Base-by-base conservation (phyloP, 257 asterid genomes). In the Forsythia suspensa region DNA sequence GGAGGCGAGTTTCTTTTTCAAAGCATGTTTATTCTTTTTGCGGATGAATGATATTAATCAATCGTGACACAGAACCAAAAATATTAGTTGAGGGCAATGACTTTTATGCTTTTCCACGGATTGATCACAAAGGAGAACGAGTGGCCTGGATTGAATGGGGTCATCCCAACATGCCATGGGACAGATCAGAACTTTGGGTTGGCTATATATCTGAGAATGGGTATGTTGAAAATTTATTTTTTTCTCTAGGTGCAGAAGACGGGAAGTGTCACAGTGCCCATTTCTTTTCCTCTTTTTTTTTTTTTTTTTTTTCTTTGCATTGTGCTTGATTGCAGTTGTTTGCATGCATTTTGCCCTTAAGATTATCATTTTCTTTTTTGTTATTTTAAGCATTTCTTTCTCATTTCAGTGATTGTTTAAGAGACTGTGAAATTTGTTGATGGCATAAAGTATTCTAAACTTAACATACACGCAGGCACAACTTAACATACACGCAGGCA, bases 131-230 rank as follows among this genome's bases (percentile, higher is more conserved):
- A 84, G 98, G 97, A 86, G 89, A 91, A 76, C 89, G 98, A 20
- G 48, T 95, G 70, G 96, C 99, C 52, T 95, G 99, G 99, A 93
- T 95, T 61, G 92, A 95, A 84, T 95, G 99, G 99, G 80, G 89
- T 72, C 99, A 95, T 86, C 99, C 99, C 70, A 91, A 93, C 89
- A 93, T 95, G 98, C 98, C 97, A 67, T 93, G 99, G 99, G 99
- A 95, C 81, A 92, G 87, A 89, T 95, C 99, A 70, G 92, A 92
- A 85, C 97, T 95, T 80, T 95, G 99, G 98, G 99, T 95, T 83
- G 99, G 98, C 82, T 88, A 91, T 82, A 81, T 93, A 75, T 90
- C 93, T 84, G 93, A 89, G 59, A 87, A 90, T 79, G 99, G 99
- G 99, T 95, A 78, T 16, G 90, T 71, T 59, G 36, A 18, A 43